Conservation (phyloP, 192 early-diverging fungal genomes). For the Cladochytrium replicatum region DNA sequence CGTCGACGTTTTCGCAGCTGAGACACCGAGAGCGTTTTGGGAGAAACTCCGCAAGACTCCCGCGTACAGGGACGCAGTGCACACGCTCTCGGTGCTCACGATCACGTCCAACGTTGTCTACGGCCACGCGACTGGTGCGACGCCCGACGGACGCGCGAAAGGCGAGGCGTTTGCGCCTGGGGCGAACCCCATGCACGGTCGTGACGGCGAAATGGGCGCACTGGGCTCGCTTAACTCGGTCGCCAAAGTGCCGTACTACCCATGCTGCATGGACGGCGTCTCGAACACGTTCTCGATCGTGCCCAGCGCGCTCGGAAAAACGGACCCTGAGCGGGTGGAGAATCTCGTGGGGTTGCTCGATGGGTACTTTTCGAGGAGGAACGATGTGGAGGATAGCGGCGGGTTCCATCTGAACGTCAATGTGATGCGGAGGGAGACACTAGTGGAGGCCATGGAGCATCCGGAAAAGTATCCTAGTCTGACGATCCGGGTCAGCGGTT, state of each 20-base stretch:
- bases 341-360: slow-evolving; percentile 15
- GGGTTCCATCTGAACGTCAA: slow-evolving; percentile 18
- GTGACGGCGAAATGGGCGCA: slow-evolving; percentile 12
- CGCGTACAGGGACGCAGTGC: slow-evolving; percentile 16
- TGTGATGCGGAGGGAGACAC: slow-evolving; percentile 12
- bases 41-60: slow-evolving; percentile 14
- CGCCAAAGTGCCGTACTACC: slow-evolving; percentile 9
- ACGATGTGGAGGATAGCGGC: too few relatives aligned
- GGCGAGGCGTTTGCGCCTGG: slow-evolving; percentile 17
- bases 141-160: slow-evolving; percentile 12
- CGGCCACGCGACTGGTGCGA: slow-evolving; percentile 14
- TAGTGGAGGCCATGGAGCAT: slow-evolving; percentile 16
- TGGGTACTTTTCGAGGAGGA: slow-evolving; percentile 19
- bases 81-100: slow-evolving; percentile 13
- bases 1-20: slow-evolving; percentile 9
- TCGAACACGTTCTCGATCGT: slow-evolving; percentile 16
- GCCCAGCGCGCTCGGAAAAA: slow-evolving; percentile 8
- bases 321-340: slow-evolving; percentile 7
- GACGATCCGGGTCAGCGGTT: slow-evolving; percentile 15
- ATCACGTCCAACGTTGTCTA: slow-evolving; percentile 18
- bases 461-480: slow-evolving; percentile 20
- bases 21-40: slow-evolving; percentile 9
- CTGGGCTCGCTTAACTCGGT: slow-evolving; percentile 14
- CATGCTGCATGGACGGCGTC: slow-evolving; percentile 13
- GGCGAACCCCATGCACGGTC: slow-evolving; percentile 16